Evolutionary conservation across 495 filamentous ascomycete genomes (phyloP).

Genomic region (Aspergillus olivimuriae): DNA sequence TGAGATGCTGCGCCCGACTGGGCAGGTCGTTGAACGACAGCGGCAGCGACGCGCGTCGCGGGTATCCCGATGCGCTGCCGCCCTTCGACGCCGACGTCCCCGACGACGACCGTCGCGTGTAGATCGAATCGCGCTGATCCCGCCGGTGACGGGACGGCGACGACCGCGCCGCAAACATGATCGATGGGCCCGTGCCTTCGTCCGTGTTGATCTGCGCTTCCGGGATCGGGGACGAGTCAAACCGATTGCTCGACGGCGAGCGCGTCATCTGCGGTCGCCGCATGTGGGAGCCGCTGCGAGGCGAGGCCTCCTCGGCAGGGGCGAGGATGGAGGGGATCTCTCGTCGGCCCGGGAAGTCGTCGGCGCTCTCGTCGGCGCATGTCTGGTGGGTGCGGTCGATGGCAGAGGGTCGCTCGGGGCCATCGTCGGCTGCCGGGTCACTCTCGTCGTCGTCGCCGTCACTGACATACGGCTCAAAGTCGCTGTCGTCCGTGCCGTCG

Average conservation of each 20-base stretch:
- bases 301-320: conserved; percentile 41
- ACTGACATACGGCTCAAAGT: conserved; percentile 33
- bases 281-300: conserved; percentile 21
- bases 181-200: conserved; percentile 61
- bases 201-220: conserved; percentile 60
- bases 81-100: conserved; percentile 16
- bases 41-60: conserved; percentile 50
- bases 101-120: conserved; percentile 34
- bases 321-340: conserved; percentile 40
- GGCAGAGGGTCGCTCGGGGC: not conserved
- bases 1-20: conserved; percentile 75
- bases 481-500: conserved; percentile 42
- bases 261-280: conserved; percentile 26
- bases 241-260: conserved; percentile 44
- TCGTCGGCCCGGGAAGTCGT: conserved; percentile 3
- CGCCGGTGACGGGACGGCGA: conserved; percentile 29
- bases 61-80: conserved; percentile 40
- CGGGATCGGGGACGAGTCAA: conserved; percentile 70
- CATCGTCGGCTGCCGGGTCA: not conserved
- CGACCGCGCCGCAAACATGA: conserved; percentile 64
- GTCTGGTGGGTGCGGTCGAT: too few species aligned
- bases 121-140: conserved; percentile 46
- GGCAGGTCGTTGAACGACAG: conserved; percentile 83
- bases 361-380: conserved; percentile 1
- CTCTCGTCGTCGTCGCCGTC: conserved; percentile 39